Base-by-base conservation (phyloP, 2,329 filamentous ascomycete species). In the Cytospora leucostoma region DNA sequence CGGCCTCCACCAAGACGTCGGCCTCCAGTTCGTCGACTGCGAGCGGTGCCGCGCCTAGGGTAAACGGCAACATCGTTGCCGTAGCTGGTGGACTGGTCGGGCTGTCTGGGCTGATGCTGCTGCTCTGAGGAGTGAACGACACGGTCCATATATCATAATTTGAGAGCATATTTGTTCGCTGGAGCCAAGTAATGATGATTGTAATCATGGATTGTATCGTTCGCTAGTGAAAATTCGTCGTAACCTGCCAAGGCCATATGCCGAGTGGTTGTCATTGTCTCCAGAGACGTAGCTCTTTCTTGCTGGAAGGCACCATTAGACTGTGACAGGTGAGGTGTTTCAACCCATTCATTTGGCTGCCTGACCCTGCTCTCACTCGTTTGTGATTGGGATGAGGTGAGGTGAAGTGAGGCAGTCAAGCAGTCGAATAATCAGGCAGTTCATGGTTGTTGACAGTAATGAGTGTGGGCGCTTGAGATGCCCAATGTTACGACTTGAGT, bases 71-170 rank as follows among this genome's bases (percentile, higher is more conserved):
- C 17, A 7, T 61, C 27, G 49, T 56, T 7, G 54, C 33, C 34
- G 49, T 60, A 4, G 49, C 49, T 35, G 57, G 53, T 19, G 61
- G 53, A 12, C 57, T 66, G 17, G 50, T 54, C 53, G 64, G 64
- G 1, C 5, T 64, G 7, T 10, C 55, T 32, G 61, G 64, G 10
- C 21, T 65, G 8, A 44, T 47, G 34, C 27, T 66, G 61, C 57
- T 32, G 32, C 19, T 66, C 27, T 65, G 37, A 49, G 35, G 10
- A 47, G n/a, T 6, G 8, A 4, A 19, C 11, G 1, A n/a, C 40
- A 47, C 21, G 44, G 8, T 17, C 19, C 6, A 44, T 13, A n/a
- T 5, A n/a, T 44, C 40, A n/a, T n/a, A 19, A n/a, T n/a, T 4
- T 44, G 8, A 44, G 17, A 44, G 6, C 21, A n/a, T 44, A 44